phyloP scores from a whole-genome alignment of 495 filamentous ascomycete genomes.

The Annulohypoxylon moriforme region DNA sequence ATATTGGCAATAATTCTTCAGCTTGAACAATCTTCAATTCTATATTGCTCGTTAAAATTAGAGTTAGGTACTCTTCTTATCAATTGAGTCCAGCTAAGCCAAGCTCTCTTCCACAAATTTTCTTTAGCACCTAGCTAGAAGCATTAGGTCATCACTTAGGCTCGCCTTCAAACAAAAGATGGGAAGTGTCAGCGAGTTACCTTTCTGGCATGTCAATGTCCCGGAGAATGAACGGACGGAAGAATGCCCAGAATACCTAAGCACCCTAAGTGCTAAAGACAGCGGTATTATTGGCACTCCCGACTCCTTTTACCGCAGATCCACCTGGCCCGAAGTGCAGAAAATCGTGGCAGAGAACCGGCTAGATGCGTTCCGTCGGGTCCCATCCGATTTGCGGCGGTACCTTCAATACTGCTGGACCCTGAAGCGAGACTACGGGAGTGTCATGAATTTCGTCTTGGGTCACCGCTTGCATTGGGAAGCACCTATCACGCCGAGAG shows the following conservation, averaged over 20 bases:
- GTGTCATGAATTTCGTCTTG: conserved; percentile 79
- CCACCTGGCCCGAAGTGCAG: conserved; percentile 72
- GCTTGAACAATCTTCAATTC: no score
- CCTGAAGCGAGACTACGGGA: conserved; percentile 73
- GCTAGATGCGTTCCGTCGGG: conserved; percentile 77
- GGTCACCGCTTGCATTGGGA: conserved; percentile 73
- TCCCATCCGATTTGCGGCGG: conserved; percentile 76
- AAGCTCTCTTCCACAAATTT: neutral
- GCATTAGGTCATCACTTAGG: neutral
- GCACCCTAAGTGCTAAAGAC: conserved; percentile 66
- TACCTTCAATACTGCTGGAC: conserved; percentile 74
- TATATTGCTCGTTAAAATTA: no score
- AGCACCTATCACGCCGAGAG: conserved; percentile 49
- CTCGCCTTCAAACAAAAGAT: conserved; percentile 32
- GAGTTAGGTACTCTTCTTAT: neutral
- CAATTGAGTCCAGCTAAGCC: neutral
- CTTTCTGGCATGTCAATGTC: conserved; percentile 87
- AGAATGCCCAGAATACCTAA: conserved; percentile 77
- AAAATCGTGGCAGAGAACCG: conserved; percentile 71
- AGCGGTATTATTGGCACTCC: conserved; percentile 71
- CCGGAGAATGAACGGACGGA: conserved; percentile 67
- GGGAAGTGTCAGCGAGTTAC: conserved; percentile 53
- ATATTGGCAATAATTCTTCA: conserved; percentile 41
- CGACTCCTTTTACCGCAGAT: conserved; percentile 66
- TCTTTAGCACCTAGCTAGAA: neutral